Base-by-base conservation (phyloP, 768 basidiomycete species). In the Leccinum rimulosum region DNA sequence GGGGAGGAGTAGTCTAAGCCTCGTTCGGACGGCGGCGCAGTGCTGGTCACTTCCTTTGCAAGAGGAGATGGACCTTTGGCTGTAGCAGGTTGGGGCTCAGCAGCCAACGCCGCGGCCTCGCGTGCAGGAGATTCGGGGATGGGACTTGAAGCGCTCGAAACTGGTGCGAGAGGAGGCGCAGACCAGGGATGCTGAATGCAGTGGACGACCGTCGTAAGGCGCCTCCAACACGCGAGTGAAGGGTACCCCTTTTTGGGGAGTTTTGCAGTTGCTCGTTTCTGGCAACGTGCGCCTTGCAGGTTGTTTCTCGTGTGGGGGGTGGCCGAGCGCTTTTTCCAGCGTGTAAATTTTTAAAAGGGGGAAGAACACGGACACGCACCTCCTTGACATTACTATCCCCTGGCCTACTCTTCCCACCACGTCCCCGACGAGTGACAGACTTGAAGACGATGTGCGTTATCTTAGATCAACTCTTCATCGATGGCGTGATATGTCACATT, bases 61-160 rank as follows among this genome's bases (percentile, higher is more conserved):
- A 82, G 74, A 27, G 82, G 81, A 22, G 84, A 82, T 30, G 76
- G 76, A 0, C 72, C 79, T 43, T 71, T 71, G 25, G 66, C 61
- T 14, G 59, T 56, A 9, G 66, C 57, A 22, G 67, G 63, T 17
- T 58, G 59, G 8, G 68, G 64, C 31, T 74, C 75, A 9, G 73
- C 66, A 14, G 72, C 70, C 31, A 75, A 60, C 3, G 75, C 79
- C 14, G 78, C 82, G 9, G 77, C 80, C 65, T 86, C 85, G 27
- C 85, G 79, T 8, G 79, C 79, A 30, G 88, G 87, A 2, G 86
- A 88, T 68, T 91, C 89, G 1, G 83, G 77, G 58, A 91, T 88
- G 3, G 89, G 87, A 60, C 84, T 86, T 11, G 86, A 85, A 12
- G 75, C 68, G 15, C 61, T 68, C 31, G 63, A 66, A 28, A 7